A percentile compares a stretch with the other conserved stretches of the same genome.
phyloP scores from a whole-genome alignment of 176 grass and related monocot genomes.

The Oryza longistaminata region DNA sequence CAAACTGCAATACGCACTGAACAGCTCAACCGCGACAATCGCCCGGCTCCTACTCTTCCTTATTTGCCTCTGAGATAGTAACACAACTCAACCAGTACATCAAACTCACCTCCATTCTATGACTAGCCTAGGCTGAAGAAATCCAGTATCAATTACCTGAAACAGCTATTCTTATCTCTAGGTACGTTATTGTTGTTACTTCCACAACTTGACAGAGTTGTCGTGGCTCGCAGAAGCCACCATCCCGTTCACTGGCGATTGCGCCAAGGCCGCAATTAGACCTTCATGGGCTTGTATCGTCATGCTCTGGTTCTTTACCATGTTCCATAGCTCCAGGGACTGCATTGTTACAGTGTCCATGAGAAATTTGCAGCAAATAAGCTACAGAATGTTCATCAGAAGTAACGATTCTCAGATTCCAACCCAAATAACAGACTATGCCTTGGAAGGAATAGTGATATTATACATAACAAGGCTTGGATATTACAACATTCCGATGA shows the following conservation, averaged over 20 bases:
- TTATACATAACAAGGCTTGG: not conserved
- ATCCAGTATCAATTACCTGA: conserved; percentile 22
- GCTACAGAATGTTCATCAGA: not conserved
- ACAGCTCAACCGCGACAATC: conserved; percentile 24
- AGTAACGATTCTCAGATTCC: not conserved
- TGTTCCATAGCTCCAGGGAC: conserved; percentile 92
- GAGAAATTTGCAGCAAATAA: conserved; percentile 2
- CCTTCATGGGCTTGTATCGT: conserved; percentile 81
- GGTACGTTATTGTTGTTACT: conserved; percentile 51
- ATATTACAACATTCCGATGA: not conserved
- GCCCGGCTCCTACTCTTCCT: conserved; percentile 24
- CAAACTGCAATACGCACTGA: conserved; percentile 30
- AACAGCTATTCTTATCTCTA: conserved; percentile 42
- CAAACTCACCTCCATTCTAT: conserved; percentile 33
- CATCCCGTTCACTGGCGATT: conserved; percentile 77
- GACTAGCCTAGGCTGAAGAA: conserved; percentile 19
- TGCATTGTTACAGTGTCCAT: conserved; percentile 42
- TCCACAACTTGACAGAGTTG: conserved; percentile 94
- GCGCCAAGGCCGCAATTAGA: conserved; percentile 70
- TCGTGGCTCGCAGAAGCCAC: conserved; percentile 96
- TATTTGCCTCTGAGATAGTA: conserved; percentile 39
- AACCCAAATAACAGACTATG: not conserved
- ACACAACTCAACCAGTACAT: not conserved
- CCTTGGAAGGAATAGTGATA: not conserved
- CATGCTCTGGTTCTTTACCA: conserved; percentile 84